These are phyloP conservation scores for Globisporangium viniferum DNA, from an alignment of 352 stramenopile genomes.

Conservation along the genomic window DNA sequence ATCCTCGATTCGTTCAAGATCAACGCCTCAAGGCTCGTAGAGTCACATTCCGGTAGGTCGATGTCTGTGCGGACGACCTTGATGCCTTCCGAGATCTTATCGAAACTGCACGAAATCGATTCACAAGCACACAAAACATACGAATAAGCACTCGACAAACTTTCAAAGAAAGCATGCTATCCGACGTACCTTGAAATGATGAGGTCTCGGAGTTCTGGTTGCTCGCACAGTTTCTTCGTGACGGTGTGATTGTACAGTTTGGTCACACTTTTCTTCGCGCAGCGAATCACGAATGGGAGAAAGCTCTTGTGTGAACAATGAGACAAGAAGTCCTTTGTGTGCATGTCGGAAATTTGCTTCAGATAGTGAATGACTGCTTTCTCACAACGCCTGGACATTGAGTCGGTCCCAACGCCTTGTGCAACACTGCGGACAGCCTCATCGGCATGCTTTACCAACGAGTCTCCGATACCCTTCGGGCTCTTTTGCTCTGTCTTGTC, in stretches of 20 bases:
- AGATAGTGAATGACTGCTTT: constrained; percentile 24
- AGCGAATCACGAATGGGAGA: constrained; percentile 34
- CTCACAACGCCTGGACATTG: constrained; percentile 26
- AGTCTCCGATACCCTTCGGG: background rate
- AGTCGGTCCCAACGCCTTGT: constrained; percentile 8
- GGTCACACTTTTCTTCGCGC: constrained; percentile 35
- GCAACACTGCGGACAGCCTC: constrained; percentile 4
- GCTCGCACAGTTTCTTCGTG: constrained; percentile 17
- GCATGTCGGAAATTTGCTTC: constrained; percentile 26
- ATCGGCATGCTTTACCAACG: constrained; percentile 1
- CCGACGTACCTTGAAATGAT: constrained; percentile 33
- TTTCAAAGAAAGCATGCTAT: background rate
- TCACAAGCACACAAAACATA: constrained; percentile 8
- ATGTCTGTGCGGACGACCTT: background rate
- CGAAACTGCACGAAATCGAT: constrained; percentile 32
- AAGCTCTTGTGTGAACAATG: constrained; percentile 19
- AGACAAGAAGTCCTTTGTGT: background rate
- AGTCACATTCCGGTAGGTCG: constrained; percentile 6
- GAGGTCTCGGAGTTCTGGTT: constrained; percentile 29
- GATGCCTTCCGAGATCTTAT: constrained; percentile 13
- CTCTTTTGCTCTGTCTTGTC: constrained; percentile 4
- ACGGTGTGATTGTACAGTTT: constrained; percentile 46
- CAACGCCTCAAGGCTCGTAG: constrained; percentile 24
- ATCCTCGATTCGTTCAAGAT: constrained; percentile 42
- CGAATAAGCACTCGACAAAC: background rate